phyloP scores from a whole-genome alignment of 495 filamentous ascomycete genomes.

The Xylaria cubensis region DNA sequence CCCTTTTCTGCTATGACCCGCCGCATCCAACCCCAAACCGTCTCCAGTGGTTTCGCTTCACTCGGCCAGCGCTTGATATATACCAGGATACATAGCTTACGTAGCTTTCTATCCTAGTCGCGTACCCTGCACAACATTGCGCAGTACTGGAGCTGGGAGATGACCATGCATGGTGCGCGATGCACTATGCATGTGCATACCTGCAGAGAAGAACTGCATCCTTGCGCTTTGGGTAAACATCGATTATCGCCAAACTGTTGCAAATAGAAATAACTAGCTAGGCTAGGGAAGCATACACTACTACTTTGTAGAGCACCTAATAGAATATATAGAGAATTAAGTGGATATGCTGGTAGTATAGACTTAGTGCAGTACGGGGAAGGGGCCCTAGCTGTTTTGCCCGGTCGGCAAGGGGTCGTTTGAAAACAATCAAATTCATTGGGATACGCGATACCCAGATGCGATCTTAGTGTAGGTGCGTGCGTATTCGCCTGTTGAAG shows the following conservation, averaged over 20 bases:
- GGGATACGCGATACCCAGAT: background rate
- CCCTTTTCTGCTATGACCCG: background rate
- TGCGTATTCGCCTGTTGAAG: background rate
- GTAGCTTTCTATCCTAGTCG: background rate
- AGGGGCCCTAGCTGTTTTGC: background rate
- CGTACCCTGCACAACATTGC: background rate
- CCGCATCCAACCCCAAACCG: background rate
- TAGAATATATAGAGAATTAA: background rate
- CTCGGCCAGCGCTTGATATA: background rate
- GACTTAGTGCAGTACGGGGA: background rate
- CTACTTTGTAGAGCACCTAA: too few relatives aligned
- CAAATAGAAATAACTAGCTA: background rate
- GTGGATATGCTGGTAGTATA: background rate
- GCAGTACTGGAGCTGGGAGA: background rate
- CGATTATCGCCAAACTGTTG: background rate
- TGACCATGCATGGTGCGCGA: too few relatives aligned
- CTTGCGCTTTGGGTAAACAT: background rate
- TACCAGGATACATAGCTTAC: background rate
- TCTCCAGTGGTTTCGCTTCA: constrained; percentile 24
- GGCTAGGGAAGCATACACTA: background rate
- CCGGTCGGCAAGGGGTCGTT: background rate
- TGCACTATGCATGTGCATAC: background rate
- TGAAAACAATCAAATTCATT: background rate
- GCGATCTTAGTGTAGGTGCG: background rate
- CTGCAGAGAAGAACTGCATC: background rate